These are phyloP conservation scores for Citrus cavaleriei DNA, from an alignment of 345 rosid genomes.

Conservation along the genomic window DNA sequence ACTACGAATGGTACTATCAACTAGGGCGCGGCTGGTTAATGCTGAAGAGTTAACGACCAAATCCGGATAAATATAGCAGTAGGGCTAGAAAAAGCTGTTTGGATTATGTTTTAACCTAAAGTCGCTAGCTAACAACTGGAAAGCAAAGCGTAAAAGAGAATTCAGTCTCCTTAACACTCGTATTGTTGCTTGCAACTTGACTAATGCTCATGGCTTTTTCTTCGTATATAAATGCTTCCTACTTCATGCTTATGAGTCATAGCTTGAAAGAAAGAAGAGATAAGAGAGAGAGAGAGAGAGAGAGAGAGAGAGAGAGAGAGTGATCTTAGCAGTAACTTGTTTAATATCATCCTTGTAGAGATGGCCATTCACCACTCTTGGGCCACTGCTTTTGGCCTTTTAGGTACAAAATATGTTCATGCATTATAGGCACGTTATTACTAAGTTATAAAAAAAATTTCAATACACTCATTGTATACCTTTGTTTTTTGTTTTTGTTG, in stretches of 20 bases:
- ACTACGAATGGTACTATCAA: conserved; percentile 35
- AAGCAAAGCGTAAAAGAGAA: conserved; percentile 17
- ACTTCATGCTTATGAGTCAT: conserved; percentile 1
- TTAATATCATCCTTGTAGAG: neutral
- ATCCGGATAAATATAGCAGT: conserved; percentile 16
- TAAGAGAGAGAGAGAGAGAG: neutral
- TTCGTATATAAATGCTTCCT: conserved; percentile 34
- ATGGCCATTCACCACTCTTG: conserved; percentile 41
- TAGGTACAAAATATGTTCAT: conserved; percentile 36
- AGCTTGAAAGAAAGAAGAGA: conserved; percentile 5
- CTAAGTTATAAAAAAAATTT: too few species aligned
- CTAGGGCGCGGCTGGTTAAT: neutral
- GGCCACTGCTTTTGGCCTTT: conserved; percentile 61
- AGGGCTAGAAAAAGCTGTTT: conserved; percentile 20
- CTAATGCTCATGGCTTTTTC: conserved; percentile 16
- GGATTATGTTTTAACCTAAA: conserved; percentile 14
- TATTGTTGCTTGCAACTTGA: conserved; percentile 24
- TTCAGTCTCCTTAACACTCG: conserved; percentile 7
- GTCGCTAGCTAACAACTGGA: conserved; percentile 37
- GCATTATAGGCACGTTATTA: too few species aligned
- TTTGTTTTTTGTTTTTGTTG: neutral
- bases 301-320: conserved; percentile 9
- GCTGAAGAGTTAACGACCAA: neutral
- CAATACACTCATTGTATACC: neutral
- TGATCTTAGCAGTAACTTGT: neutral